Evolutionary conservation across 108 stramenopile species (phyloP).

Genomic region (Epipyxis sp.): DNA sequence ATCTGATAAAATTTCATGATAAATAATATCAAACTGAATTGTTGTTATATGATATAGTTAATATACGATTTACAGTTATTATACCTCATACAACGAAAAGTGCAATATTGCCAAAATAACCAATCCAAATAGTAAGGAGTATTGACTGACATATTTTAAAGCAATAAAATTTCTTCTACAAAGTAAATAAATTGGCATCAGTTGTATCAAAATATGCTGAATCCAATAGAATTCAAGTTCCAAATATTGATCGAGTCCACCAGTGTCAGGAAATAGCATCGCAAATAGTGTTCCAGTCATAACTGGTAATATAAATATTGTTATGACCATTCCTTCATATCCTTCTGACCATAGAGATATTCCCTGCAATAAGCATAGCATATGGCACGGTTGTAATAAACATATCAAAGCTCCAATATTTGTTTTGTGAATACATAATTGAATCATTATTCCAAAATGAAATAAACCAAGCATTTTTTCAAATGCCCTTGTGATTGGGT

Average conservation of each 20-base stretch:
- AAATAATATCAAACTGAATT: no score
- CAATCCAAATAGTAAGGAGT: neutral
- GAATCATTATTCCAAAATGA: neutral
- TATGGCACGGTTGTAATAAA: conserved; percentile 14
- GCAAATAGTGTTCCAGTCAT: conserved; percentile 8
- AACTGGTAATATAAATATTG: neutral
- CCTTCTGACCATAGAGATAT: neutral
- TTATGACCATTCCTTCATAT: neutral
- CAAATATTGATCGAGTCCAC: conserved; percentile 16
- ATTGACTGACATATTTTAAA: neutral
- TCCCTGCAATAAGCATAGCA: neutral
- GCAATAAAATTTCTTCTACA: neutral
- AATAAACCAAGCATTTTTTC: neutral
- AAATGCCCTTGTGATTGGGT: neutral
- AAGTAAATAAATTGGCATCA: neutral
- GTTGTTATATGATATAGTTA: neutral
- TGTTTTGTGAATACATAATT: neutral
- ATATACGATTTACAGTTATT: neutral
- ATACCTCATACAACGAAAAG: conserved; percentile 10
- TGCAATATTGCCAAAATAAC: neutral
- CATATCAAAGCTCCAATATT: neutral
- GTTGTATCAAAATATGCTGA: conserved; percentile 1
- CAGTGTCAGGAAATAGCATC: conserved; percentile 15
- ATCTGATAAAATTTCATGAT: no score
- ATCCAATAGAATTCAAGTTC: conserved; percentile 7